Base-by-base conservation (phyloP, 2,329 filamentous ascomycete species). In the Fusarium sp. region DNA sequence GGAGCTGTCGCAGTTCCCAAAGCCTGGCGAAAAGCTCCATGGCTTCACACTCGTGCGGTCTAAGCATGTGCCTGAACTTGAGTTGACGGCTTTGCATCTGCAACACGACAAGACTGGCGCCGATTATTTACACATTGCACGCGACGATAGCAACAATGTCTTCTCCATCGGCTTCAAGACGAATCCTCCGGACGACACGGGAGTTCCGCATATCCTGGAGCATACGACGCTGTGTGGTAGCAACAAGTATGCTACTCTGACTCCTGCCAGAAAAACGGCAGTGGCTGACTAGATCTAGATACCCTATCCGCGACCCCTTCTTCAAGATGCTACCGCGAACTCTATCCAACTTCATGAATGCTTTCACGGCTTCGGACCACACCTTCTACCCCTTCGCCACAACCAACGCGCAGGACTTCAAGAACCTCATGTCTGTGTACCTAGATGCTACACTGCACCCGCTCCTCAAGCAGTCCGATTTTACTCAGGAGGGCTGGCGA, bases 271-370 rank as follows among this genome's bases (percentile, higher is more conserved):
- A 13, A 54, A 35, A 37, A 34, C 18, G 64, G 38, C 13, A 47
- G 67, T 72, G 74, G 65, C 81, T 84, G 67, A 85, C 69, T 20
- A 45, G n/a, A 10, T n/a, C 18, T 67, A 96, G 94, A 82, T 97
- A 95, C 81, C 96, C 96, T n/a, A 96, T 99, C 67, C 94, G 96
- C 71, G 96, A 99, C 80, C 96, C 96, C 0, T 99, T 99, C 87
- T 99, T 99, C 88, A 99, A 98, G 89, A 99, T 99, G 96, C 89
- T 99, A 29, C 96, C 96, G 24, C 92, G 96, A 77, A 98, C 96
- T 6, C 89, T 99, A n/a, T 98, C 96, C 74, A 99, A 98, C 84
- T 99, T 98, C 81, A 99, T 99, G 96, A 99, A 99, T 83, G 96
- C 96, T 70, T 98, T 98, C 81, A 99, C 96, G 47, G 95, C 95